phyloP scores from a whole-genome alignment of 2,329 filamentous ascomycete species.

The Fusarium sp. region DNA sequence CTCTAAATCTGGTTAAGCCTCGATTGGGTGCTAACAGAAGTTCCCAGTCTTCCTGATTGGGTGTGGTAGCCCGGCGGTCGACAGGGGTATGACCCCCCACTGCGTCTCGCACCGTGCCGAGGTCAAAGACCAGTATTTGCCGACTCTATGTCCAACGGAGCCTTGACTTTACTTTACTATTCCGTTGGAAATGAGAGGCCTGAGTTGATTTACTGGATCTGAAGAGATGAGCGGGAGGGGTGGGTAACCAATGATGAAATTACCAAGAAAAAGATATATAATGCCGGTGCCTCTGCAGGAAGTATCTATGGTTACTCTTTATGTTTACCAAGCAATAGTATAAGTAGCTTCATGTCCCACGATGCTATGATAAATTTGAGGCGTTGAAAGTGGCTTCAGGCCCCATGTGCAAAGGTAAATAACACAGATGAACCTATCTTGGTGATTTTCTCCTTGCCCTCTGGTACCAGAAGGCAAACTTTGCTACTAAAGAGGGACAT shows the following conservation, averaged over 20 bases:
- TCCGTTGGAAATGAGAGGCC: background rate
- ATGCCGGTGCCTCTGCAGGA: rapidly evolving
- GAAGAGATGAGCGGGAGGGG: background rate
- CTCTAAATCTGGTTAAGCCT: background rate
- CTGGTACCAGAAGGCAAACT: no score
- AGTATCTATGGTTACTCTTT: background rate
- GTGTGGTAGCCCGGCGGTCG: background rate
- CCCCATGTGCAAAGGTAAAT: rapidly evolving
- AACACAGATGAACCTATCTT: no score
- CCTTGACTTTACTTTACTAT: background rate
- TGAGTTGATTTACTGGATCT: rapidly evolving
- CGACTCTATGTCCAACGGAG: background rate
- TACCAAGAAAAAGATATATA: conserved; percentile 13
- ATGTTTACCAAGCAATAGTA: conserved; percentile 1
- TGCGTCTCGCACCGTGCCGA: background rate
- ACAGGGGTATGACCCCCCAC: background rate
- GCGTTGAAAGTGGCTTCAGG: rapidly evolving
- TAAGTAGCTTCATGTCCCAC: conserved; percentile 22
- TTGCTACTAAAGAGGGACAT: no score
- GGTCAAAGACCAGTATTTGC: background rate
- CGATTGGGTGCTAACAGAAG: background rate
- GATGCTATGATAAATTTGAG: background rate
- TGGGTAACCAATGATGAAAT: conserved; percentile 1
- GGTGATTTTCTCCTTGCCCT: background rate
- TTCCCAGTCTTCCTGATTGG: background rate